phyloP scores from a whole-genome alignment of 2,329 filamentous ascomycete species.

The Lachnellula cervina region DNA sequence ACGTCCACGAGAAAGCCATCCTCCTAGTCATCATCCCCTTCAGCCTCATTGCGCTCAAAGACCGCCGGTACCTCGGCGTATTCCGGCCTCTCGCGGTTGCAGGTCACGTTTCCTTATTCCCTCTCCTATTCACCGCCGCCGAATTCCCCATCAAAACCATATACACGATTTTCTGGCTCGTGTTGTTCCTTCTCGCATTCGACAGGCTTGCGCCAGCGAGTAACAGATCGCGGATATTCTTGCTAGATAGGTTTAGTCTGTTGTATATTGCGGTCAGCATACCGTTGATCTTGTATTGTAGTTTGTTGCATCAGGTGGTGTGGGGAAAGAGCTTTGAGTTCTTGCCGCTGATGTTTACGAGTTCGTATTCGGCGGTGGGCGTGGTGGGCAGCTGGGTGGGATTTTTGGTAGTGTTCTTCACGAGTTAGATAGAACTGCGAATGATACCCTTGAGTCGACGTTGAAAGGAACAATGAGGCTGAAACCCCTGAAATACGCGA shows the following conservation, averaged over 20 bases:
- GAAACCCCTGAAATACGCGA: neutral
- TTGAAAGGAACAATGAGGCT: neutral
- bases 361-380: slow-evolving; percentile 89
- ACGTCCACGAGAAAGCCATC: slow-evolving; percentile 97
- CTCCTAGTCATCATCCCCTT: slow-evolving; percentile 93
- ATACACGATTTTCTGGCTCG: slow-evolving; percentile 89
- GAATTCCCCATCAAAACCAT: slow-evolving; percentile 93
- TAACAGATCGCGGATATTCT: slow-evolving; percentile 72
- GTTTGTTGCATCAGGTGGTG: slow-evolving; percentile 72
- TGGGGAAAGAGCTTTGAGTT: slow-evolving; percentile 86
- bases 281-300: slow-evolving; percentile 84
- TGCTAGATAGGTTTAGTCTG: slow-evolving; percentile 85
- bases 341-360: slow-evolving; percentile 93
- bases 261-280: slow-evolving; percentile 88
- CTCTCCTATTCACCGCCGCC: slow-evolving; percentile 82
- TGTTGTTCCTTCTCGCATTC: slow-evolving; percentile 80
- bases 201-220: slow-evolving; percentile 84
- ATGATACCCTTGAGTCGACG: slow-evolving; percentile 14
- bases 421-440: slow-evolving; percentile 23
- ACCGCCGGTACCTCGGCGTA: slow-evolving; percentile 83
- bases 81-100: slow-evolving; percentile 90
- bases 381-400: slow-evolving; percentile 94
- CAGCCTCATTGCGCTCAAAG: slow-evolving; percentile 83
- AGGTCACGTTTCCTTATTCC: slow-evolving; percentile 92
- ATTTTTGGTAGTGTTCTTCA: slow-evolving; percentile 88